phyloP scores from a whole-genome alignment of 2,329 filamentous ascomycete species.

The Epichloe glyceriae region DNA sequence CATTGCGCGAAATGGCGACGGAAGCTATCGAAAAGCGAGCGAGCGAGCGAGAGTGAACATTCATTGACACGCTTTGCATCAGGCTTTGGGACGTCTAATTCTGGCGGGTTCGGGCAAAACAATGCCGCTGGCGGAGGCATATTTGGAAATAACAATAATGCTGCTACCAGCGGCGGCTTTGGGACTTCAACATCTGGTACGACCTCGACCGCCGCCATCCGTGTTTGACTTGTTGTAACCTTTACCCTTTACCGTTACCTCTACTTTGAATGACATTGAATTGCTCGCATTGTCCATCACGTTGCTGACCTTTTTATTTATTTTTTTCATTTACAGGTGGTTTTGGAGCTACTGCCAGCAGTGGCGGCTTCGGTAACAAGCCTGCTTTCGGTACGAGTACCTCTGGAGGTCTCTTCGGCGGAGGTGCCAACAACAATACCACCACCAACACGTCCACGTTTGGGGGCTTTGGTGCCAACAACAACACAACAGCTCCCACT shows the following conservation, averaged over 20 bases:
- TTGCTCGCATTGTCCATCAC: neutral
- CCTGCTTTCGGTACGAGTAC: slow-evolving; percentile 37
- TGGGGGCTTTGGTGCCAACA: slow-evolving; percentile 27
- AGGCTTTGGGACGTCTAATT: slow-evolving; percentile 23
- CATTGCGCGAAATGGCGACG: neutral
- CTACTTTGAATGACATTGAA: neutral
- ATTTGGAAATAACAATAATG: slow-evolving; percentile 29
- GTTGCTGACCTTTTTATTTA: neutral
- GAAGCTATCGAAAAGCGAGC: slow-evolving; percentile 4
- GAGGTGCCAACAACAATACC: slow-evolving; percentile 24
- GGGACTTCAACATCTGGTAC: slow-evolving; percentile 21
- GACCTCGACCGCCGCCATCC: slow-evolving; percentile 8
- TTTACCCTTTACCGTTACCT: neutral
- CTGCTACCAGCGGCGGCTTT: slow-evolving; percentile 21
- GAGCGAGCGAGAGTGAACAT: slow-evolving; percentile 5
- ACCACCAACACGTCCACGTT: slow-evolving; percentile 21
- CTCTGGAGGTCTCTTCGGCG: slow-evolving; percentile 34
- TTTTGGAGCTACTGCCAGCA: slow-evolving; percentile 23
- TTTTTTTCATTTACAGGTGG: slow-evolving; percentile 15
- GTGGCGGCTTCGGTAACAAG: slow-evolving; percentile 29
- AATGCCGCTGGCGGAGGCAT: slow-evolving; percentile 22
- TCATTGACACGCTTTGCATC: slow-evolving; percentile 12
- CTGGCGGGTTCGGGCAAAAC: slow-evolving; percentile 31
- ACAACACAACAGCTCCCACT: slow-evolving; percentile 15
- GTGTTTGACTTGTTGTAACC: neutral